A percentile compares a stretch with the other conserved stretches of the same genome.
phyloP scores from a whole-genome alignment of 257 asterid genomes.

The Penstemon davidsonii region DNA sequence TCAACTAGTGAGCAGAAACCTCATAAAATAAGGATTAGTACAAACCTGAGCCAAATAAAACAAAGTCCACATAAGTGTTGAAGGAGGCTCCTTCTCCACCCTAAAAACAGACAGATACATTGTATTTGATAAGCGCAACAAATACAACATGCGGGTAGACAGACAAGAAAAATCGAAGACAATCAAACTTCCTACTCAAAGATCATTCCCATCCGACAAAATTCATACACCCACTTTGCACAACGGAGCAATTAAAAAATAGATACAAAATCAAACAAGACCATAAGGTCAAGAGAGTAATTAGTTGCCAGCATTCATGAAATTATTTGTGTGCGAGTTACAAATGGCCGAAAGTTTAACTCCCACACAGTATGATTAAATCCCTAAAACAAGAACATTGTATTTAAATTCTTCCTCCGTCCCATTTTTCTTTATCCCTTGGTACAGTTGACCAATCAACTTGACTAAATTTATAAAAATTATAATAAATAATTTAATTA shows the following conservation, averaged over 20 bases:
- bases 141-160: neutral
- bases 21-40: conserved; percentile 16
- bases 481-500: too few species aligned
- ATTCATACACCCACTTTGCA: neutral
- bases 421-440: too few species aligned
- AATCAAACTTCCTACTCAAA: conserved; percentile 4
- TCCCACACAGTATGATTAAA: too few species aligned
- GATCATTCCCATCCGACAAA: neutral
- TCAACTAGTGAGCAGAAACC: conserved; percentile 10
- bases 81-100: conserved; percentile 85
- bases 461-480: too few species aligned
- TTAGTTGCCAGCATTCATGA: neutral
- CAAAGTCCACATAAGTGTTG: conserved; percentile 90
- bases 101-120: conserved; percentile 46
- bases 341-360: too few species aligned
- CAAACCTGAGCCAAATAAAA: conserved; percentile 95
- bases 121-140: conserved; percentile 8
- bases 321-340: too few species aligned
- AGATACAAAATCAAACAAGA: conserved; percentile 15
- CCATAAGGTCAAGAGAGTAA: neutral
- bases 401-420: too few species aligned
- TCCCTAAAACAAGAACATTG: too few species aligned
- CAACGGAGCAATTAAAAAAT: neutral
- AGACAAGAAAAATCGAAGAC: neutral
- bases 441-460: too few species aligned